A percentile compares a stretch with the other conserved stretches of the same genome.
phyloP scores from a whole-genome alignment of 208 protist species.

The Acanthamoeba sp. region DNA sequence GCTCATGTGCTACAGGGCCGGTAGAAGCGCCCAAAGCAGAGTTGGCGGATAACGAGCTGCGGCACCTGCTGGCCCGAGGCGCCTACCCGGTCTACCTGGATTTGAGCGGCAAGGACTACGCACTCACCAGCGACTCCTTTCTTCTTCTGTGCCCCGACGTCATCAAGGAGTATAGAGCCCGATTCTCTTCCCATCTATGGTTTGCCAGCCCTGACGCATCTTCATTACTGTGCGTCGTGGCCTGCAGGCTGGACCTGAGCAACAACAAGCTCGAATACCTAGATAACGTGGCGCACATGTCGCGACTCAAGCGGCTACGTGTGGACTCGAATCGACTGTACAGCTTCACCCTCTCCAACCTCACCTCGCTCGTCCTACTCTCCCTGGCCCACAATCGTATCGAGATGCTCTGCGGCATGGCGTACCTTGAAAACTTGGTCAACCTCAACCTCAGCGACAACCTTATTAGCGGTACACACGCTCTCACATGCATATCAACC shows the following conservation, averaged over 20 bases:
- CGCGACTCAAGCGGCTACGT: neutral
- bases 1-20: neutral
- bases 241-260: slow-evolving; percentile 7
- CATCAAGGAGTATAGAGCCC: neutral
- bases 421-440: neutral
- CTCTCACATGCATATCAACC: neutral
- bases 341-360: neutral
- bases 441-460: slow-evolving; percentile 30
- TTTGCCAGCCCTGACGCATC: too few species aligned
- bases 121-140: neutral
- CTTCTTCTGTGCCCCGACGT: neutral
- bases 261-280: slow-evolving; percentile 9
- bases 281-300: neutral
- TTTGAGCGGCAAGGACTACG: neutral
- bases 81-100: neutral
- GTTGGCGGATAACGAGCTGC: neutral
- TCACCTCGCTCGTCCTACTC: neutral
- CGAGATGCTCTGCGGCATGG: neutral
- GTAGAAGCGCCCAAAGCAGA: neutral
- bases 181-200: neutral
- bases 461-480: neutral
- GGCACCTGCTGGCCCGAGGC: neutral
- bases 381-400: slow-evolving; percentile 16
- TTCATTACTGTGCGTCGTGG: too few species aligned
- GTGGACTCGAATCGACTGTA: neutral